Conservation (phyloP, 352 stramenopile genomes). For the Pythium grandisporangium region DNA sequence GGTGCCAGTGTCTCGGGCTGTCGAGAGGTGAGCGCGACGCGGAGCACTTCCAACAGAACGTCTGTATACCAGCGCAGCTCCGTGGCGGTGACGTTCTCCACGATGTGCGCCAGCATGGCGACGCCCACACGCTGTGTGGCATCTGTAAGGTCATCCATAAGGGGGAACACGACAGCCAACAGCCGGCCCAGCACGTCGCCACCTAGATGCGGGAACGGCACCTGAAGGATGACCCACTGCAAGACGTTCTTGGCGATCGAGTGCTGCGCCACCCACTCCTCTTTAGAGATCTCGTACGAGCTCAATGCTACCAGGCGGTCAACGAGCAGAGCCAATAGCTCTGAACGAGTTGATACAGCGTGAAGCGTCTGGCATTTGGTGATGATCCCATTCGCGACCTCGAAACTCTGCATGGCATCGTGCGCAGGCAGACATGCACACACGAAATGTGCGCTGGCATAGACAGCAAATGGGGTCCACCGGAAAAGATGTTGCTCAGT, state of each 20-base stretch:
- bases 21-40: constrained; percentile 47
- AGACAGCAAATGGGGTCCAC: constrained; percentile 14
- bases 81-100: constrained; percentile 47
- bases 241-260: constrained; percentile 52
- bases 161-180: constrained; percentile 66
- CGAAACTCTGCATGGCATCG: constrained; percentile 12
- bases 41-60: constrained; percentile 65
- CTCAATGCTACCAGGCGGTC: constrained; percentile 17
- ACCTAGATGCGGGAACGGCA: constrained; percentile 46
- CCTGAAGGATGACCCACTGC: constrained; percentile 35
- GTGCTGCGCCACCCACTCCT: constrained; percentile 42
- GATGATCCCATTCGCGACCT: neutral
- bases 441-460: constrained; percentile 8
- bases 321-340: neutral
- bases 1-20: constrained; percentile 42
- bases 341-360: neutral
- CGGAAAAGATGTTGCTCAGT: constrained; percentile 5
- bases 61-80: constrained; percentile 80
- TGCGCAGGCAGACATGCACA: constrained; percentile 13
- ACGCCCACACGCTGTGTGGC: constrained; percentile 52
- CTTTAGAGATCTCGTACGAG: constrained; percentile 46
- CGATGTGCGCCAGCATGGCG: constrained; percentile 48
- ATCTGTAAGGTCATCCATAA: constrained; percentile 66
- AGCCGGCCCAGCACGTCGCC: constrained; percentile 65
- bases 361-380: constrained; percentile 8